A percentile compares a stretch with the other conserved stretches of the same genome.
phyloP scores from a whole-genome alignment of 257 asterid genomes.

The Solanum phureja region DNA sequence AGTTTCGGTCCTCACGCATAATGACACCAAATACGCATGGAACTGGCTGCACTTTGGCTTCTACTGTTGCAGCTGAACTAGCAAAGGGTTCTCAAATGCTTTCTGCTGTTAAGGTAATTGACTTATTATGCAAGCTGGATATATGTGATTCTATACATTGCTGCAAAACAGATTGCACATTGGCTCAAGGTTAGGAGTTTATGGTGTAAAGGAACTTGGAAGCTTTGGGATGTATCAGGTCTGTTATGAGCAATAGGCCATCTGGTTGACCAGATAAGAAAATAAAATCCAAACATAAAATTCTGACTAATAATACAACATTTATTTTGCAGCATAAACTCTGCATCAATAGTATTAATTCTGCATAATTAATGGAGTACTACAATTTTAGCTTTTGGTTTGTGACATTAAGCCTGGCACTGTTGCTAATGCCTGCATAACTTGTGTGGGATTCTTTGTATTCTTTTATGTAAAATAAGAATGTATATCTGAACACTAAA shows the following conservation, averaged over 20 bases:
- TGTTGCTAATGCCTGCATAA: not conserved
- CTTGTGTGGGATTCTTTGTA: not conserved
- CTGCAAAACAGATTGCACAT: not conserved
- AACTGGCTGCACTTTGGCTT: conserved; percentile 96
- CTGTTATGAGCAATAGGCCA: not conserved
- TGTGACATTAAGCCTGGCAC: not conserved
- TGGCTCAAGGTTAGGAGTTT: not conserved
- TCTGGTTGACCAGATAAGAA: not conserved
- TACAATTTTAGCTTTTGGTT: not conserved
- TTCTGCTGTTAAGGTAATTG: conserved; percentile 73
- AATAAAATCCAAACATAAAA: not conserved
- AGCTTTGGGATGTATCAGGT: not conserved
- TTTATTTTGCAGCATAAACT: not conserved
- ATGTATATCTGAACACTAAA: not conserved
- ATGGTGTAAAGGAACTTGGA: not conserved
- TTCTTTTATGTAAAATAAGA: not conserved
- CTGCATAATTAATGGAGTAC: not conserved
- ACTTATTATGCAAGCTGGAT: not conserved
- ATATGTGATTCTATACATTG: not conserved
- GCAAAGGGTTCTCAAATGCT: conserved; percentile 72
- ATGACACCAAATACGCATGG: conserved; percentile 75
- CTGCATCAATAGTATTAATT: not conserved
- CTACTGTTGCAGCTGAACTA: conserved; percentile 88
- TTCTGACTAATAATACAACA: not conserved
- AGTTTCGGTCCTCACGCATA: conserved; percentile 63